Conservation (phyloP, 306 rosid genomes). For the Cyamopsis tetragonoloba region DNA sequence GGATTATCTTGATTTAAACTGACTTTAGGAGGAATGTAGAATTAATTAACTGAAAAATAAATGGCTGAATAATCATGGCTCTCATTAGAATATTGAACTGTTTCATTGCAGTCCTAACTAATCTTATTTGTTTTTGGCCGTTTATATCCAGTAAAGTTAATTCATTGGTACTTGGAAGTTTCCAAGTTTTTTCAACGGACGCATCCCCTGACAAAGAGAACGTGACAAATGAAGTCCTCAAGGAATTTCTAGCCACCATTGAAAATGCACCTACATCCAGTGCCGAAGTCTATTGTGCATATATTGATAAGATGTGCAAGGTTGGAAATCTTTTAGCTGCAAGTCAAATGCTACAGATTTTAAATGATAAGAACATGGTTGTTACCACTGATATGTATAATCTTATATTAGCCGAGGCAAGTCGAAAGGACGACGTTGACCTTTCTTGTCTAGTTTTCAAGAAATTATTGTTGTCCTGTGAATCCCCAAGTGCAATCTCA, state of each 20-base stretch:
- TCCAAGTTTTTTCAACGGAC: slow-evolving; percentile 40
- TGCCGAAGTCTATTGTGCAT: slow-evolving; percentile 19
- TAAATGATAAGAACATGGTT: slow-evolving; percentile 33
- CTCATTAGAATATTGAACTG: neutral
- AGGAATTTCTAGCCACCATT: slow-evolving; percentile 36
- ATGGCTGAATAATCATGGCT: neutral
- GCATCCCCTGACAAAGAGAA: slow-evolving; percentile 38
- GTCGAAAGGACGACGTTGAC: slow-evolving; percentile 47
- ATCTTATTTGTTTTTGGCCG: slow-evolving; percentile 7
- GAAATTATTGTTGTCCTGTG: slow-evolving; percentile 35
- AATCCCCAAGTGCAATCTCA: slow-evolving; percentile 40
- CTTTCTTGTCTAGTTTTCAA: slow-evolving; percentile 52
- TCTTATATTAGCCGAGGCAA: slow-evolving; percentile 46
- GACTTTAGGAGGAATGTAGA: neutral
- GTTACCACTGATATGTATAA: slow-evolving; percentile 36
- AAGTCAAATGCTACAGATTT: slow-evolving; percentile 42
- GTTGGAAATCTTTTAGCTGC: slow-evolving; percentile 40
- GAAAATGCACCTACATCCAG: slow-evolving; percentile 36
- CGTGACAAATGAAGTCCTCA: slow-evolving; percentile 29
- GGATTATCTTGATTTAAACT: slow-evolving; percentile 7
- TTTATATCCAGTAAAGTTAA: slow-evolving; percentile 23
- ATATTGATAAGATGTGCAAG: slow-evolving; percentile 40
- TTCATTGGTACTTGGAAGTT: slow-evolving; percentile 31
- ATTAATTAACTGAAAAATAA: neutral
- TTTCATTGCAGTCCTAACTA: slow-evolving; percentile 22